These are phyloP conservation scores for Ophiobolus disseminans DNA, from an alignment of 2,329 filamentous ascomycete species.

Conservation along the genomic window DNA sequence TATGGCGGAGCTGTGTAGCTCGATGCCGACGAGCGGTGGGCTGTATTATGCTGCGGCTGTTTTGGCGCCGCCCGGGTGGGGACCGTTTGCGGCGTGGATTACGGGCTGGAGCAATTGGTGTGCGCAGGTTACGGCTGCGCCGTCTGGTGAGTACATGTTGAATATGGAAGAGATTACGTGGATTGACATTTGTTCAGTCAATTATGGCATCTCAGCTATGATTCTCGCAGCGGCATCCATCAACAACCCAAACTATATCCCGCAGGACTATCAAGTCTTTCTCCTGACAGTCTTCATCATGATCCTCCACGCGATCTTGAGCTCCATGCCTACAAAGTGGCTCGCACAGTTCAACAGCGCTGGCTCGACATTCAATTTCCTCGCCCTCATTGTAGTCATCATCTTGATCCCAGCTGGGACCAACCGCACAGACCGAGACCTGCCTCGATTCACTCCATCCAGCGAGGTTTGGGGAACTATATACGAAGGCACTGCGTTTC, in stretches of 20 bases:
- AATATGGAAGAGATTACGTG: neutral
- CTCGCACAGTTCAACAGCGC: constrained; percentile 74
- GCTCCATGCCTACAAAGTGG: constrained; percentile 74
- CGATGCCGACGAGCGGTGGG: constrained; percentile 75
- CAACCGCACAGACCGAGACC: constrained; percentile 57
- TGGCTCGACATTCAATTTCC: constrained; percentile 74
- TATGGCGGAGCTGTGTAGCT: constrained; percentile 73
- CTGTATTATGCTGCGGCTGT: constrained; percentile 78
- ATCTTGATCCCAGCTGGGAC: constrained; percentile 72
- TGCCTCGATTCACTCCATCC: constrained; percentile 65
- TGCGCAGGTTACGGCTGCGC: constrained; percentile 70
- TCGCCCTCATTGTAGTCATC: constrained; percentile 69
- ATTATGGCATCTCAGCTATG: constrained; percentile 73
- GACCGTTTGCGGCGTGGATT: constrained; percentile 71
- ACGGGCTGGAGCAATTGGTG: constrained; percentile 77
- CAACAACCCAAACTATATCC: constrained; percentile 68
- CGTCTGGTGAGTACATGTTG: constrained; percentile 52
- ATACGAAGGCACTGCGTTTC: constrained; percentile 71
- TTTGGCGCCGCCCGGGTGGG: constrained; percentile 70
- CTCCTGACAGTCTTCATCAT: constrained; percentile 72
- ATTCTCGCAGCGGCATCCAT: constrained; percentile 75
- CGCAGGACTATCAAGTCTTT: constrained; percentile 71
- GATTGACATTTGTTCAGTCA: constrained; percentile 51
- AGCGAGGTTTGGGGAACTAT: constrained; percentile 70
- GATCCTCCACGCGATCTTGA: constrained; percentile 71